Conservation (phyloP, 163 green algal species). For the Chlorella variabilis region DNA sequence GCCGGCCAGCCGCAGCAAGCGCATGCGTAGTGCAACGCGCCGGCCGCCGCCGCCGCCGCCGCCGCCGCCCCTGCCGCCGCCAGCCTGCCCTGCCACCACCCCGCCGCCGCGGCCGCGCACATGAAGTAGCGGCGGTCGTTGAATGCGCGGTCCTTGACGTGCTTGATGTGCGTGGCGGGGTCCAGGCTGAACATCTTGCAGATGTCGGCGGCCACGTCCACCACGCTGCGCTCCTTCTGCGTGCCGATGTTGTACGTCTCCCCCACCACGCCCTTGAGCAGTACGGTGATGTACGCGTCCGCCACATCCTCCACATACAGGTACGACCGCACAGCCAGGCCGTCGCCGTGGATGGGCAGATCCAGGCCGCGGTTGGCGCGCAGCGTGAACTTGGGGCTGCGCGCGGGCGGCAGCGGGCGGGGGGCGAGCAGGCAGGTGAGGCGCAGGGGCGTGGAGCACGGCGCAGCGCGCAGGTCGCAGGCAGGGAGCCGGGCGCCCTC, state of each 20-base stretch:
- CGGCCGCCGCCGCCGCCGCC: no score
- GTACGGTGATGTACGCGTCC: constrained; percentile 86
- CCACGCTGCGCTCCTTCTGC: constrained; percentile 91
- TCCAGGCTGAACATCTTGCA: constrained; percentile 56
- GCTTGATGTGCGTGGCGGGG: constrained; percentile 62
- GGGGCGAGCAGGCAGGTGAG: neutral
- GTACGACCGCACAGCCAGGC: constrained; percentile 73
- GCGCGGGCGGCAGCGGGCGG: no score
- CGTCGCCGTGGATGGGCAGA: constrained; percentile 83
- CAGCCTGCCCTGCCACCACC: no score
- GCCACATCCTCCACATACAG: constrained; percentile 97
- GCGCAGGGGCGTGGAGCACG: neutral
- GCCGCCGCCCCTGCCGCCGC: no score
- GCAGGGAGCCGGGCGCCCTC: no score
- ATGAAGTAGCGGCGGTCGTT: constrained; percentile 83
- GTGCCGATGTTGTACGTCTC: constrained; percentile 99
- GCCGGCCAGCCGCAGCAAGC: no score
- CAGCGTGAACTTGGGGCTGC: constrained; percentile 94
- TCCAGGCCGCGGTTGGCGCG: constrained; percentile 78
- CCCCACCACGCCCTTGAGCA: constrained; percentile 78
- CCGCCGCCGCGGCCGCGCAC: no score
- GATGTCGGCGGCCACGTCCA: constrained; percentile 87
- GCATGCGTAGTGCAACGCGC: no score
- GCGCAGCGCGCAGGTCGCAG: no score
- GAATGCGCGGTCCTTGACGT: constrained; percentile 92